phyloP scores from a whole-genome alignment of 129 eudicot species.

The Arctium minus region DNA sequence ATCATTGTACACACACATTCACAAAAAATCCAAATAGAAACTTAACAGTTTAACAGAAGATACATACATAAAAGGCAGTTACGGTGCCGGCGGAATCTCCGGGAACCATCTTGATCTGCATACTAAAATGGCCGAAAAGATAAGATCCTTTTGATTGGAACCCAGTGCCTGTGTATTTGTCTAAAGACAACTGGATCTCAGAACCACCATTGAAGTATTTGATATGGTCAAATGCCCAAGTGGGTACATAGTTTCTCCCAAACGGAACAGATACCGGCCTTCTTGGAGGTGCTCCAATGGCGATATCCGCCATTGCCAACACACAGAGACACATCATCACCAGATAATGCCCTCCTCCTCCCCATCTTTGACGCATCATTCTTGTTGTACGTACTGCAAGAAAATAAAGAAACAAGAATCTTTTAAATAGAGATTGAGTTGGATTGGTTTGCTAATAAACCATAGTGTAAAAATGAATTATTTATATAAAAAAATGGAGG shows the following conservation, averaged over 20 bases:
- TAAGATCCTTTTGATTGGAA: slow-evolving; percentile 90
- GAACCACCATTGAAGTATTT: slow-evolving; percentile 80
- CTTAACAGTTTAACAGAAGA: background rate
- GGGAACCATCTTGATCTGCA: slow-evolving; percentile 76
- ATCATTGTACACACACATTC: background rate
- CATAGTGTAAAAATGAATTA: too few relatives aligned
- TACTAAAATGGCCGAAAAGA: slow-evolving; percentile 85
- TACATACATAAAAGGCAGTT: slow-evolving; percentile 80
- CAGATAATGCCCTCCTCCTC: background rate
- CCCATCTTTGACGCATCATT: background rate
- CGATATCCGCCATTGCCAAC: slow-evolving; percentile 23
- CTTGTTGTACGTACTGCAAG: slow-evolving; percentile 2
- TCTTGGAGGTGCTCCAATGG: slow-evolving; percentile 50
- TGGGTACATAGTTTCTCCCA: slow-evolving; percentile 82
- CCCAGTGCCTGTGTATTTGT: slow-evolving; percentile 87
- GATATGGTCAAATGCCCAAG: slow-evolving; percentile 95
- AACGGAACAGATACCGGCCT: slow-evolving; percentile 66
- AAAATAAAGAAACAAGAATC: background rate
- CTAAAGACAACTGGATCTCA: slow-evolving; percentile 74
- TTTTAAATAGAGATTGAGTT: too few relatives aligned
- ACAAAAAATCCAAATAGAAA: background rate
- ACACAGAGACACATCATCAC: slow-evolving; percentile 17
- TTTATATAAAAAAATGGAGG: background rate
- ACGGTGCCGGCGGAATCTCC: slow-evolving; percentile 98
- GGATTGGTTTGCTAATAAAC: too few relatives aligned